Evolutionary conservation across 208 protist species (phyloP).

Genomic region (Trypanosoma vivax): DNA sequence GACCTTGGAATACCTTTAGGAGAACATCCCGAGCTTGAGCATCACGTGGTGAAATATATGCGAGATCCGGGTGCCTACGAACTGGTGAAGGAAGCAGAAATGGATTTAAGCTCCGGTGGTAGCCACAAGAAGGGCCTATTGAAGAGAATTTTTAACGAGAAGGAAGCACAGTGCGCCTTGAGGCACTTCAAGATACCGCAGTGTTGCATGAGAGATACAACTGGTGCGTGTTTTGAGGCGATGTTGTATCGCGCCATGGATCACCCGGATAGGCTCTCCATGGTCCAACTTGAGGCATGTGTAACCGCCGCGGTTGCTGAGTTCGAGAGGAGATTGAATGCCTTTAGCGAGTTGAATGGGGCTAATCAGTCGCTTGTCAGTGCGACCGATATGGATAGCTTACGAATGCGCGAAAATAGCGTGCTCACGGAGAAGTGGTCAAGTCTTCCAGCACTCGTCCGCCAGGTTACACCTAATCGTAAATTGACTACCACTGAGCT

Average conservation of each 20-base stretch:
- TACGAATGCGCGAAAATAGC: neutral
- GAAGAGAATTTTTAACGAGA: neutral
- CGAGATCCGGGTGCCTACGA: conserved; percentile 32
- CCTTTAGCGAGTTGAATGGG: neutral
- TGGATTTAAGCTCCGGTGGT: too few relatives aligned
- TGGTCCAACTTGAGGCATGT: conserved; percentile 8
- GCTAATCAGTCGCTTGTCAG: neutral
- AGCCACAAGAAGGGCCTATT: conserved; percentile 5
- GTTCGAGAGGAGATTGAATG: conserved; percentile 10
- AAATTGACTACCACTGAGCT: neutral
- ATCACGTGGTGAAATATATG: conserved; percentile 56
- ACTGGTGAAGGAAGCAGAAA: neutral
- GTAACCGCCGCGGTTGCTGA: conserved; percentile 1
- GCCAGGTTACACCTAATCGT: conserved; percentile 3
- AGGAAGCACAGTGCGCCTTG: conserved; percentile 25
- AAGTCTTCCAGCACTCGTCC: too few relatives aligned
- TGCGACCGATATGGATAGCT: neutral
- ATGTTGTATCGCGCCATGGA: conserved; percentile 7
- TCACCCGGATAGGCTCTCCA: neutral
- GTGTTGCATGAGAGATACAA: conserved; percentile 10
- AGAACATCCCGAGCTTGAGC: conserved; percentile 43
- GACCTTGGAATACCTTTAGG: conserved; percentile 52
- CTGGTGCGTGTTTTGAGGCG: conserved; percentile 9
- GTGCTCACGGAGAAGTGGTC: conserved; percentile 9
- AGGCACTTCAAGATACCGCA: conserved; percentile 33